phyloP scores from a whole-genome alignment of 1,284 basidiomycete genomes.

The Inonotus obliquus region DNA sequence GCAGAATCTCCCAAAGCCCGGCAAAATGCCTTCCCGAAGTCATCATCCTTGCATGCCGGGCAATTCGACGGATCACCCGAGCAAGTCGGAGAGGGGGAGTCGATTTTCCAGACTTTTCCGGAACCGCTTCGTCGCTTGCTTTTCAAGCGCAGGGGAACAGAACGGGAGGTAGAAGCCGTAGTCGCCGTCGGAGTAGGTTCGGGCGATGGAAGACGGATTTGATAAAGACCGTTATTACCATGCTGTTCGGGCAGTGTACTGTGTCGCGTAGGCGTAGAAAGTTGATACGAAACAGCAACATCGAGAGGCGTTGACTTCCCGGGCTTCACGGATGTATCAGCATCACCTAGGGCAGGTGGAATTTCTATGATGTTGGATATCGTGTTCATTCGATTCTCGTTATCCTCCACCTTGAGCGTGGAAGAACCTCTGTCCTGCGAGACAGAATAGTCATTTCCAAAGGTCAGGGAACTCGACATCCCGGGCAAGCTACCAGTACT shows the following conservation, averaged over 20 bases:
- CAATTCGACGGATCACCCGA: conserved; percentile 67
- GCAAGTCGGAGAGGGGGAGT: conserved; percentile 34
- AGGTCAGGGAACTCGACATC: conserved; percentile 22
- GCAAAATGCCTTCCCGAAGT: conserved; percentile 85
- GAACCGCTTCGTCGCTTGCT: conserved; percentile 19
- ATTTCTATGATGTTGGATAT: conserved; percentile 11
- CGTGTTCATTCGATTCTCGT: conserved; percentile 5
- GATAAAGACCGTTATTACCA: conserved; percentile 29
- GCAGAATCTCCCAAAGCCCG: conserved; percentile 64
- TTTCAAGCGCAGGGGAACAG: conserved; percentile 23
- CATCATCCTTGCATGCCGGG: conserved; percentile 73
- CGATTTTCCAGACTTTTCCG: conserved; percentile 8
- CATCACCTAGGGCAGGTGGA: conserved; percentile 5
- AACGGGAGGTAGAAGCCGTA: conserved; percentile 31
- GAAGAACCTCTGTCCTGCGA: conserved; percentile 27
- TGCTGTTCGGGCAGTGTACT: conserved; percentile 26
- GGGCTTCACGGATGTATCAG: not conserved
- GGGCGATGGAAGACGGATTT: conserved; percentile 49
- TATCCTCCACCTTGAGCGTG: conserved; percentile 20
- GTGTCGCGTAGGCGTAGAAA: conserved; percentile 70
- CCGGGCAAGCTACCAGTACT: conserved; percentile 24
- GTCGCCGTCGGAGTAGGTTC: conserved; percentile 8
- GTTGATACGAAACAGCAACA: conserved; percentile 71
- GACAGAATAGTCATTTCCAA: conserved; percentile 22
- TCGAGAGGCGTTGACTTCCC: conserved; percentile 55